phyloP scores from a whole-genome alignment of 768 basidiomycete species.

The Coprinopsis strossmayeri region DNA sequence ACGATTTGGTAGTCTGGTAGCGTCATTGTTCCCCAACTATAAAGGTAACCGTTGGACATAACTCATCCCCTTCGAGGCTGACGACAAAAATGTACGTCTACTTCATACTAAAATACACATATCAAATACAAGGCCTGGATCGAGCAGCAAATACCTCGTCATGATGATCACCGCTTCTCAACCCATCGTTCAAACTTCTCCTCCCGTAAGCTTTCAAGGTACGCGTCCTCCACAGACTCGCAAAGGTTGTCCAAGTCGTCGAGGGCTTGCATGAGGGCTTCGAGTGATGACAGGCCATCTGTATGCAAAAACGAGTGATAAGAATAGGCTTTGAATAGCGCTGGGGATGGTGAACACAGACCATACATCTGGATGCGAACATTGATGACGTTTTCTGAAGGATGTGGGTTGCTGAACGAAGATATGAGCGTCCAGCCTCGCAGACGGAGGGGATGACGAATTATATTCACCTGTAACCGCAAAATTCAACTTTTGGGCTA shows the following conservation, averaged over 20 bases:
- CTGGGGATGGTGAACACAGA: constrained; percentile 32
- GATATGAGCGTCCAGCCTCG: constrained; percentile 1
- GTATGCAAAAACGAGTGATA: not conserved
- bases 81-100: not conserved
- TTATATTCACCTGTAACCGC: constrained; percentile 78
- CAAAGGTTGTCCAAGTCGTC: constrained; percentile 74
- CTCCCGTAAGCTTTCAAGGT: constrained; percentile 48
- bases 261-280: constrained; percentile 72
- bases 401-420: constrained; percentile 73
- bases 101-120: not conserved
- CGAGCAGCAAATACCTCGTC: no score
- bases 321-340: not conserved
- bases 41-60: not conserved
- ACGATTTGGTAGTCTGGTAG: no score
- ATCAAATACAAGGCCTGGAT: not conserved
- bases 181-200: constrained; percentile 61
- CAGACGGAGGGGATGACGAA: constrained; percentile 6
- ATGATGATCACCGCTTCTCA: constrained; percentile 51
- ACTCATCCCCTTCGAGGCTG: not conserved
- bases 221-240: constrained; percentile 61
- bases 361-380: constrained; percentile 99
- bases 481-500: constrained; percentile 96
- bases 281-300: constrained; percentile 86
- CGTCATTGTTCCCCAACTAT: no score
- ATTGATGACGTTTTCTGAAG: constrained; percentile 94